Evolutionary conservation across 2,329 filamentous ascomycete genomes (phyloP).

Genomic region (Botrytis sinoallii): DNA sequence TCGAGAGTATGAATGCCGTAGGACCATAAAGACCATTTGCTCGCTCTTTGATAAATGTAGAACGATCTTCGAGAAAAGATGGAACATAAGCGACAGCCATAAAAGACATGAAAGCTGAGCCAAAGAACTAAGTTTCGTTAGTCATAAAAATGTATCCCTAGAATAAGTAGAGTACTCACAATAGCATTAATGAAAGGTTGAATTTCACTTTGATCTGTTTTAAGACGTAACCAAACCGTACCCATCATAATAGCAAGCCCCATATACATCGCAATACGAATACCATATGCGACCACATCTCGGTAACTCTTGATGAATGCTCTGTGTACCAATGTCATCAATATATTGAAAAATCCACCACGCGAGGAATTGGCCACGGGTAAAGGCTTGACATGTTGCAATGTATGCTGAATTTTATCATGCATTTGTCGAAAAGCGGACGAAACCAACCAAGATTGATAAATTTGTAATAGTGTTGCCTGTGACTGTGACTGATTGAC

Average conservation of each 20-base stretch:
- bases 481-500: constrained; percentile 46
- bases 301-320: constrained; percentile 81
- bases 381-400: constrained; percentile 22
- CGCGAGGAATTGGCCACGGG: constrained; percentile 31
- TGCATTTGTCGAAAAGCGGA: constrained; percentile 38
- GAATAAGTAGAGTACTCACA: constrained; percentile 37
- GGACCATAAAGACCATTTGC: constrained; percentile 79
- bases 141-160: background rate
- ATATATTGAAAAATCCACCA: constrained; percentile 43
- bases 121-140: constrained; percentile 53
- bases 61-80: constrained; percentile 74
- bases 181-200: constrained; percentile 81
- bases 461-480: constrained; percentile 51
- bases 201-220: constrained; percentile 67
- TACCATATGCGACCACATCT: constrained; percentile 79
- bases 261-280: constrained; percentile 79
- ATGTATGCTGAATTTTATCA: constrained; percentile 31
- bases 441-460: constrained; percentile 54
- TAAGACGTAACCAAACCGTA: constrained; percentile 77
- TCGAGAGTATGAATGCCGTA: constrained; percentile 68
- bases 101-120: constrained; percentile 73
- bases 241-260: constrained; percentile 82
- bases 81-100: constrained; percentile 86
- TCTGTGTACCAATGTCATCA: constrained; percentile 68
- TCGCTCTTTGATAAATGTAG: constrained; percentile 71